These are phyloP conservation scores for Nakazawaea ernobii DNA, from an alignment of 805 yeast genomes.

Conservation along the genomic window DNA sequence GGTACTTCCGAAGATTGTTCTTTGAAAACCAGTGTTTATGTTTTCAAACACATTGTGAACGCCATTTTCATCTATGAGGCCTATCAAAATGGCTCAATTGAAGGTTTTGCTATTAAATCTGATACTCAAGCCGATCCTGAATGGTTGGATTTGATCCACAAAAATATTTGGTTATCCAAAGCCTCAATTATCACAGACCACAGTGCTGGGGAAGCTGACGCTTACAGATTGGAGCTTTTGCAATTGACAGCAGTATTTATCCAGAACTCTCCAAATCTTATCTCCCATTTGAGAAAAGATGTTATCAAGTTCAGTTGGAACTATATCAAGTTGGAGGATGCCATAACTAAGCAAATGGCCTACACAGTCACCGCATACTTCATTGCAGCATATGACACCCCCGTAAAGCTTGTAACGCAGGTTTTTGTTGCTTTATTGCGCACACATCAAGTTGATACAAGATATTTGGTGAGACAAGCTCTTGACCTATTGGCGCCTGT, in stretches of 20 bases:
- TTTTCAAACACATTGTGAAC: constrained; percentile 58
- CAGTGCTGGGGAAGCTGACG: constrained; percentile 66
- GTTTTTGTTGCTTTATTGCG: constrained; percentile 86
- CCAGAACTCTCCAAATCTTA: constrained; percentile 55
- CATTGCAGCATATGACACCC: constrained; percentile 83
- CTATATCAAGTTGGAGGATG: constrained; percentile 82
- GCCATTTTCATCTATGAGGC: constrained; percentile 63
- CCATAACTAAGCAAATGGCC: constrained; percentile 86
- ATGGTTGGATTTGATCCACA: constrained; percentile 64
- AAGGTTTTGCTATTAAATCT: constrained; percentile 33
- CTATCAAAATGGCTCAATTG: constrained; percentile 39
- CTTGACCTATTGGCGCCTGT: constrained; percentile 86
- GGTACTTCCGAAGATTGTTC: constrained; percentile 39
- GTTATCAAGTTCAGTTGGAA: constrained; percentile 94
- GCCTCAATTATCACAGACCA: constrained; percentile 45
- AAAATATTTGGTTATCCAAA: constrained; percentile 68
- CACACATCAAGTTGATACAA: constrained; percentile 80
- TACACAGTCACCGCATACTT: constrained; percentile 84
- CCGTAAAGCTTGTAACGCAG: constrained; percentile 82
- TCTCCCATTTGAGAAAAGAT: constrained; percentile 67
- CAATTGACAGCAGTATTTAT: constrained; percentile 77
- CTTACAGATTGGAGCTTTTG: constrained; percentile 67
- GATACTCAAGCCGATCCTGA: constrained; percentile 26
- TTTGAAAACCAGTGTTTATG: constrained; percentile 51
- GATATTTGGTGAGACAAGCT: constrained; percentile 80